Base-by-base conservation (phyloP, 768 basidiomycete species). In the Termitomyces sp. region DNA sequence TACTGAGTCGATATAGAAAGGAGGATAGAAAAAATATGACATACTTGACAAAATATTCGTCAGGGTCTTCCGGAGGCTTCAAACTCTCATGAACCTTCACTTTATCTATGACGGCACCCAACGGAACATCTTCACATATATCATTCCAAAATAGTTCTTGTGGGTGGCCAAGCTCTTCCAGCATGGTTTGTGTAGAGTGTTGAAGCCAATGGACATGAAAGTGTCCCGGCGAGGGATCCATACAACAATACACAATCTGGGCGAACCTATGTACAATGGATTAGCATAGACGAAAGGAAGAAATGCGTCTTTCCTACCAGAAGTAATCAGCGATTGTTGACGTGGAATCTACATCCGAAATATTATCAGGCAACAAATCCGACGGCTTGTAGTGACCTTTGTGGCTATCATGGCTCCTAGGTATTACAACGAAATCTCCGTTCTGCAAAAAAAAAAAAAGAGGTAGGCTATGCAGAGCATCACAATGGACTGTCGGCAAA, bases 201-300 rank as follows among this genome's bases (percentile, higher is more conserved):
- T 89, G 82, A 33, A 89, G 83, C 90, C 90, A 94, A 38, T 85
- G 89, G 11, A 90, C 72, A 70, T 94, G 92, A 0, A 83, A 81
- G 13, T 2, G 60, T 71, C 57, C 78, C 72, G 5, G 73, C 61
- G 16, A 77, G 71, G 38, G 55, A 45, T 57, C 32, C 60, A 76
- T 73, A 16, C 79, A 70, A 59, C 91, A 80, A 55, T 78, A 82
- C 0, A 86, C 68, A 28, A 93, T 85, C 65, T 78, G 79, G 0
- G 79, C 90, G 71, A 92, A 91, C 90, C 90, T 92, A 65, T 16
- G 49, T 15, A 60, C 33, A 55, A 62, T 54, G n/a, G 46, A 36
- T 42, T 7, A 32, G 20, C 33, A 53, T 49, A 28, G 32, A 46
- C 46, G 39, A 40, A 12, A 32, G 40, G 48, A 22, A 54, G 18